These are phyloP conservation scores for Apiospora kogelbergensis DNA, from an alignment of 2,329 filamentous ascomycete species.

Conservation along the genomic window DNA sequence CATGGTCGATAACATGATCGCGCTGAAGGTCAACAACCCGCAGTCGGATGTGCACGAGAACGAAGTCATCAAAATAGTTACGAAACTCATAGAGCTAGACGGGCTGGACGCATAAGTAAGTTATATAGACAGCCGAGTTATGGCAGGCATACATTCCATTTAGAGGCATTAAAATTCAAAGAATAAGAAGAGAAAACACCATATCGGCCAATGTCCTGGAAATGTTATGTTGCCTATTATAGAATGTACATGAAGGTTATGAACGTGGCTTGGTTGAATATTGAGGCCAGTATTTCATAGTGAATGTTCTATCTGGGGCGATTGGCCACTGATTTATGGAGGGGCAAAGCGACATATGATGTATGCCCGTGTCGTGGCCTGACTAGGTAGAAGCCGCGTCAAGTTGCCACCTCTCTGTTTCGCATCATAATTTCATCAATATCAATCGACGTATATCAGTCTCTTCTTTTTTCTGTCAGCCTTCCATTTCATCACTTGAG, in stretches of 20 bases:
- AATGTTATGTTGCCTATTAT: neutral
- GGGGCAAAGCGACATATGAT: neutral
- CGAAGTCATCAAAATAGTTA: slow-evolving; percentile 75
- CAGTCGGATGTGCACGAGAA: slow-evolving; percentile 55
- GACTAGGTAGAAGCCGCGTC: neutral
- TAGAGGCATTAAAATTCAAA: neutral
- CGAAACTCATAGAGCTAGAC: slow-evolving; percentile 83
- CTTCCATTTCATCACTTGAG: fast-evolving
- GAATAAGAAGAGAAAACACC: neutral
- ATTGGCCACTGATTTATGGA: neutral
- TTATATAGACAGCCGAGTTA: neutral
- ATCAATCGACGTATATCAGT: neutral
- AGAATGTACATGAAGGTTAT: neutral
- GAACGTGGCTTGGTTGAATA: neutral
- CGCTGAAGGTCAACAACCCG: slow-evolving; percentile 77
- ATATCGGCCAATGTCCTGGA: neutral
- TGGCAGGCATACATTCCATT: neutral
- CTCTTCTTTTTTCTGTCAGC: neutral
- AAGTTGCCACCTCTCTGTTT: slow-evolving; percentile 1
- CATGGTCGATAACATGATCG: slow-evolving; percentile 84
- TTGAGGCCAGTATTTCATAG: neutral
- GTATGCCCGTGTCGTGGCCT: neutral
- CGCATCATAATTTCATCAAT: neutral
- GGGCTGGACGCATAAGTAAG: slow-evolving; percentile 66
- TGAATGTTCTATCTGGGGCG: too few species aligned